Base-by-base conservation (phyloP, 2,329 filamentous ascomycete species). In the Colletotrichum navitas region DNA sequence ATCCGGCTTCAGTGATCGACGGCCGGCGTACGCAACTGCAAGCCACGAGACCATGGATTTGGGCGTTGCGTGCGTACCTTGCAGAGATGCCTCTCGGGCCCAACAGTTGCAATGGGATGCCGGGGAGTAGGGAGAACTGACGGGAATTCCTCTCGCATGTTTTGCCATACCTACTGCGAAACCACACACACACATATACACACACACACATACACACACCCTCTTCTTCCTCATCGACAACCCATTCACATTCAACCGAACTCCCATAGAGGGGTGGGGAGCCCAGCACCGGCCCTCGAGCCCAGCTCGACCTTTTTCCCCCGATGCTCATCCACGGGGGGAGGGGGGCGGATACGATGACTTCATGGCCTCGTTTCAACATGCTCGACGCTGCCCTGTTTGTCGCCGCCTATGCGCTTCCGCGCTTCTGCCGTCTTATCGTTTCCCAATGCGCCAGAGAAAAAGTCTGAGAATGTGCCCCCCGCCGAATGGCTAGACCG, bases 321-420 rank as follows among this genome's bases (percentile, higher is more conserved):
- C n/a, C 49, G 65, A 71, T 63, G 36, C 65, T 69, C 47, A 18
- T 49, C 52, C 24, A 29, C 16, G 45, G 51, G 29, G 29, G 52
- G 32, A 11, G 45, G 51, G 29, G 29, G 52, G 32, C 68, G 65
- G 45, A 39, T 60, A 59, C 52, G 68, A 68, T 71, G 69, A 71
- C 69, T 71, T 71, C 69, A 71, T 71, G 49, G 45, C 43, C 24
- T 71, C 66, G 65, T 63, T 51, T 69, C 65, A 71, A 71, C 59
- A 47, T 21, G 65, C 58, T 68, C 14, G 55, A 61, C 56, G 34
- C 49, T 67, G 63, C 55, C 67, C 62, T 70, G 64, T 51, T 68
- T 32, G 59, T 41, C 69, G 34, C 69, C 54, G 49, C 49, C 41
- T 43, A 5, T 32, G 11, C n/a, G 4, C 11, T 41, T 26, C 43